These are phyloP conservation scores for Chaetomidium leptoderma DNA, from an alignment of 495 filamentous ascomycete genomes.

Conservation along the genomic window DNA sequence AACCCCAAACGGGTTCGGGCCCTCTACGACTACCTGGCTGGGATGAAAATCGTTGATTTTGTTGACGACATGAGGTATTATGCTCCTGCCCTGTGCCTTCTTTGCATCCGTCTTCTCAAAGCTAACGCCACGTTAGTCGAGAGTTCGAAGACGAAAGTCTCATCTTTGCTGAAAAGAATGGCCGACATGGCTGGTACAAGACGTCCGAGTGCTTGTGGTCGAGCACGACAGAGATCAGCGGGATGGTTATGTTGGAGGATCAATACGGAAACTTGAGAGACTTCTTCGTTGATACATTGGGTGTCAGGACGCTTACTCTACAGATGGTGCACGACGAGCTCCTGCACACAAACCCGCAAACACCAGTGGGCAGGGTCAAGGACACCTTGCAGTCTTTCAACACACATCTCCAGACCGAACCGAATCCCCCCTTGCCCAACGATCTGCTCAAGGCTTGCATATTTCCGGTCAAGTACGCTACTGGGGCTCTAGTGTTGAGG, in stretches of 20 bases:
- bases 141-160: constrained; percentile 22
- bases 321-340: constrained; percentile 37
- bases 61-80: constrained; percentile 4
- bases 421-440: neutral
- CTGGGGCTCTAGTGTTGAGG: constrained; percentile 16
- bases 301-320: constrained; percentile 31
- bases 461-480: constrained; percentile 29
- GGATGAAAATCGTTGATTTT: neutral
- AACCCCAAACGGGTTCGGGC: too few species aligned
- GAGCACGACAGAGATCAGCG: constrained; percentile 33
- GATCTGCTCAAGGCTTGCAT: constrained; percentile 15
- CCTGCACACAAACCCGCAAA: constrained; percentile 12
- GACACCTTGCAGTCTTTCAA: constrained; percentile 36
- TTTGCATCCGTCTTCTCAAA: neutral
- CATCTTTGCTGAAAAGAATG: constrained; percentile 24
- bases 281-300: constrained; percentile 38
- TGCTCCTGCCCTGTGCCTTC: too few species aligned
- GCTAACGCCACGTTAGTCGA: neutral
- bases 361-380: constrained; percentile 30
- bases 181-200: constrained; percentile 29
- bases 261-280: constrained; percentile 33
- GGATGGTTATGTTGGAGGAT: constrained; percentile 32
- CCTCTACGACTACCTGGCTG: too few species aligned
- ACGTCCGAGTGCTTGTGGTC: constrained; percentile 42
- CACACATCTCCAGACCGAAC: constrained; percentile 23